Base-by-base conservation (phyloP, 1,139 yeast genomes). In the Hemisphaericaspora xylofermentans region DNA sequence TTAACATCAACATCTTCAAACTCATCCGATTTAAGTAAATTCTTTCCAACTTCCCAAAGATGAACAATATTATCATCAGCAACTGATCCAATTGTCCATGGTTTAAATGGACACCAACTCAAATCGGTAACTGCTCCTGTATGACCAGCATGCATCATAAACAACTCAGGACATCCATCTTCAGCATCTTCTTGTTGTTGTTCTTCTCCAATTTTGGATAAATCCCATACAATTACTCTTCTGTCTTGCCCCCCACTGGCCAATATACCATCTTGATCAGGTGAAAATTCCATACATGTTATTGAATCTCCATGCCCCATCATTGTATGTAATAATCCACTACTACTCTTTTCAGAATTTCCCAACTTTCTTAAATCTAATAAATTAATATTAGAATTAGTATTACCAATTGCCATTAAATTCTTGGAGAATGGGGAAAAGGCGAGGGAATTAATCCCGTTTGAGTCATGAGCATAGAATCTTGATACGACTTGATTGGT, bases 101-200 rank as follows among this genome's bases (percentile, higher is more conserved):
- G 85, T 43, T 78, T 73, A 52, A 72, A 78, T 3, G 84, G 81
- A 54, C 84, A 83, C 74, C 88, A 82, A 35, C 80, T 74, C 50
- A 85, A 70, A 57, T 86, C 95, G 27, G 82, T 80, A 9, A 86
- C 83, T 1, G 84, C 74, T 10, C 88, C 84, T 10, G 88, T 83
- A 55, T 85, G 94, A 14, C 95, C 95, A 28, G 93, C 94, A 54
- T 86, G 95, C 82, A 86, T 83, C 89, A 85, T 83, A 52, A 85
- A 71, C 29, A 85, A 62, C 56, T 86, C 95, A 6, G 93, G 89
- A 35, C 85, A 83, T 35, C 93, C 95, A 54, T 86, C 94, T 45
- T 78, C 84, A 30, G 84, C 86, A 48, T 84, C 84, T 55, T 85
- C 95, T 46, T 80, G 87, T n/a, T 69, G 71, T 57, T 84, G 93